Evolutionary conservation across 2,329 filamentous ascomycete genomes (phyloP).

Genomic region (Thelonectria olida): DNA sequence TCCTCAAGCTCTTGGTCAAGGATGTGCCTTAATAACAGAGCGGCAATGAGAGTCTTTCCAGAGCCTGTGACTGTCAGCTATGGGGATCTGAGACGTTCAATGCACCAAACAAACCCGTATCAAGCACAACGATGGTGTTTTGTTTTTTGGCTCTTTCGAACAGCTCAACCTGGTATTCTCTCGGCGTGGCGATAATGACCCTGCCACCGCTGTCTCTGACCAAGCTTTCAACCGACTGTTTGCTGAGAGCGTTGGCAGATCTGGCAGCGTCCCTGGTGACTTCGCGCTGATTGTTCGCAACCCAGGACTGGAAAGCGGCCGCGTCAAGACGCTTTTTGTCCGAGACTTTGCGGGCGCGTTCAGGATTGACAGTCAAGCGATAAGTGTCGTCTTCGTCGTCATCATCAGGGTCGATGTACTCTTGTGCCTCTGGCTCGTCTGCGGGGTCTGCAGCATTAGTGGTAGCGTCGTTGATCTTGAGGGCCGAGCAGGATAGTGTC

Average conservation of each 20-base stretch:
- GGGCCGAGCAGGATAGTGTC: not conserved
- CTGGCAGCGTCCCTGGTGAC: slow-evolving; percentile 42
- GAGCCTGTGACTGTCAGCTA: slow-evolving; percentile 67
- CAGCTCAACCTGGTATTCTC: slow-evolving; percentile 92
- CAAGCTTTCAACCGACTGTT: slow-evolving; percentile 45
- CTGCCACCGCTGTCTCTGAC: slow-evolving; percentile 49
- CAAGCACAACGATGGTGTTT: slow-evolving; percentile 92
- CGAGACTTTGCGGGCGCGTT: slow-evolving; percentile 49
- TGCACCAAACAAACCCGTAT: slow-evolving; percentile 69
- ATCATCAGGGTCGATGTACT: slow-evolving; percentile 29
- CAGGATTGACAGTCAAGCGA: slow-evolving; percentile 41
- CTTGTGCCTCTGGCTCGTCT: slow-evolving; percentile 18
- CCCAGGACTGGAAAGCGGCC: slow-evolving; percentile 57
- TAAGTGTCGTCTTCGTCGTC: slow-evolving; percentile 40
- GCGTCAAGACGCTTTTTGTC: slow-evolving; percentile 61
- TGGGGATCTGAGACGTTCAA: too few relatives aligned
- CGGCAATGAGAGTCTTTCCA: slow-evolving; percentile 96
- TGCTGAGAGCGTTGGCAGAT: slow-evolving; percentile 38
- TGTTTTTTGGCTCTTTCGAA: slow-evolving; percentile 86
- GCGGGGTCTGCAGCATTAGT: not conserved
- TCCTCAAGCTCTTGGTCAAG: slow-evolving; percentile 81
- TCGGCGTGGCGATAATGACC: slow-evolving; percentile 77
- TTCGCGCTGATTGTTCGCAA: slow-evolving; percentile 48
- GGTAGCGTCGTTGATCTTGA: not conserved
- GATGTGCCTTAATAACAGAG: slow-evolving; percentile 79